Percentiles rank a stretch among this genome's conserved stretches.
phyloP scores from a whole-genome alignment of 345 rosid genomes.

The Hypericum perforatum region DNA sequence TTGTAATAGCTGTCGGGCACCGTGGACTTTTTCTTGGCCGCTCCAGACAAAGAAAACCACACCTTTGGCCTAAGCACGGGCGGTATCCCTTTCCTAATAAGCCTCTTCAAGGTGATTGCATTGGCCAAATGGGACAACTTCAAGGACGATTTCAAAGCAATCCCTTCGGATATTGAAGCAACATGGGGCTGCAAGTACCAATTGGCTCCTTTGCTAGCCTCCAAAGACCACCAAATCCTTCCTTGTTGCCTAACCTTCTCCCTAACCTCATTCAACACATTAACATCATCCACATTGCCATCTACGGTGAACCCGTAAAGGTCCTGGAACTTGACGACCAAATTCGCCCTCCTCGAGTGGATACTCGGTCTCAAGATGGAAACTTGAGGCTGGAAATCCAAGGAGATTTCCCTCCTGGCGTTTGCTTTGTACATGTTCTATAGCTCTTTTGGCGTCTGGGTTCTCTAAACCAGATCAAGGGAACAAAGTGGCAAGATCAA shows the following conservation, averaged over 20 bases:
- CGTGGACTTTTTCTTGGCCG: constrained; percentile 98
- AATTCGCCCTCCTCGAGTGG: constrained; percentile 88
- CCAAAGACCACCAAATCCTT: constrained; percentile 95
- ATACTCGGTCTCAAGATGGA: constrained; percentile 88
- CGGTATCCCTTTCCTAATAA: constrained; percentile 94
- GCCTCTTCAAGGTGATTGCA: constrained; percentile 76
- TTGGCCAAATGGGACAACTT: constrained; percentile 69
- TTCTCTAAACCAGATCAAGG: constrained; percentile 16
- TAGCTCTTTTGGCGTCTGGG: neutral
- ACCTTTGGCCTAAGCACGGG: constrained; percentile 94
- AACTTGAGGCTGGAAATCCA: constrained; percentile 68
- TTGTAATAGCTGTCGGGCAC: constrained; percentile 91
- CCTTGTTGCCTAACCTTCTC: constrained; percentile 97
- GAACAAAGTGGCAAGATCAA: constrained; percentile 4
- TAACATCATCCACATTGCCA: constrained; percentile 98
- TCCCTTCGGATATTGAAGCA: constrained; percentile 51
- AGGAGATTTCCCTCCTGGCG: constrained; percentile 52
- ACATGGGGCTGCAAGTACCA: constrained; percentile 89
- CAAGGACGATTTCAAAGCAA: constrained; percentile 75
- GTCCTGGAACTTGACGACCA: constrained; percentile 88
- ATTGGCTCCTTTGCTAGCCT: constrained; percentile 98
- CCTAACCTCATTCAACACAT: constrained; percentile 82
- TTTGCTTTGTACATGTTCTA: constrained; percentile 54
- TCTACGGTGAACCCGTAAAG: constrained; percentile 88
- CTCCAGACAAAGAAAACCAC: constrained; percentile 97